A percentile compares a stretch with the other conserved stretches of the same genome.
phyloP scores from a whole-genome alignment of 257 asterid species.

The Nicotiana sylvestris region DNA sequence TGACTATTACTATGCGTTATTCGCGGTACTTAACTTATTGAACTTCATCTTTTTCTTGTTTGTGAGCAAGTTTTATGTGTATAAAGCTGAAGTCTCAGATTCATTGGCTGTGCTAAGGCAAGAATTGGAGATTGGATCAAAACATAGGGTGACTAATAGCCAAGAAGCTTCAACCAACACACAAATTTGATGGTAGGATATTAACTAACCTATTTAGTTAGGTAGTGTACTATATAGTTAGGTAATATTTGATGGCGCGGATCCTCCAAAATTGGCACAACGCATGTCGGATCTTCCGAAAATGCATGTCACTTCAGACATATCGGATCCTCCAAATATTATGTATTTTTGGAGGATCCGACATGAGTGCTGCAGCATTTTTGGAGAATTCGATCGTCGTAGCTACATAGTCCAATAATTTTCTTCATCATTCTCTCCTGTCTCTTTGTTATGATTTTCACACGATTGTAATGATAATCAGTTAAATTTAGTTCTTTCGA shows the following conservation, averaged over 20 bases:
- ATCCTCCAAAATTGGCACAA: neutral
- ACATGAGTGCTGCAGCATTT: neutral
- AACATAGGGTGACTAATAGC: slow-evolving; percentile 8
- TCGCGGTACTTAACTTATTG: slow-evolving; percentile 44
- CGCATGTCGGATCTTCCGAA: neutral
- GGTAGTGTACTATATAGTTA: slow-evolving; percentile 1
- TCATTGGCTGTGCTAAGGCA: slow-evolving; percentile 53
- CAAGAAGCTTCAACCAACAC: slow-evolving; percentile 13
- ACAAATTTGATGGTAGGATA: neutral
- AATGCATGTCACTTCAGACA: neutral
- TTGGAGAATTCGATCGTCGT: neutral
- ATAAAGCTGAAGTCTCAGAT: slow-evolving; percentile 74
- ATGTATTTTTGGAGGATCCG: neutral
- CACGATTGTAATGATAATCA: neutral
- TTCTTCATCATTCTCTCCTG: neutral
- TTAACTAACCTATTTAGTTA: neutral
- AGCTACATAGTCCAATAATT: neutral
- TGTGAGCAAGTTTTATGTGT: slow-evolving; percentile 52
- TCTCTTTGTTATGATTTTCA: neutral
- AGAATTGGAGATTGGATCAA: slow-evolving; percentile 36
- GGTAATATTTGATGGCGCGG: neutral
- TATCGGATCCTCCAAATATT: neutral
- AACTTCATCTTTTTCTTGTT: slow-evolving; percentile 52
- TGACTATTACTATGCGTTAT: slow-evolving; percentile 63
- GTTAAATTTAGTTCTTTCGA: neutral